Evolutionary conservation across 768 basidiomycete genomes (phyloP), one percentile per base, ranked within the genome.

Genomic region (Boletus sp.): DNA sequence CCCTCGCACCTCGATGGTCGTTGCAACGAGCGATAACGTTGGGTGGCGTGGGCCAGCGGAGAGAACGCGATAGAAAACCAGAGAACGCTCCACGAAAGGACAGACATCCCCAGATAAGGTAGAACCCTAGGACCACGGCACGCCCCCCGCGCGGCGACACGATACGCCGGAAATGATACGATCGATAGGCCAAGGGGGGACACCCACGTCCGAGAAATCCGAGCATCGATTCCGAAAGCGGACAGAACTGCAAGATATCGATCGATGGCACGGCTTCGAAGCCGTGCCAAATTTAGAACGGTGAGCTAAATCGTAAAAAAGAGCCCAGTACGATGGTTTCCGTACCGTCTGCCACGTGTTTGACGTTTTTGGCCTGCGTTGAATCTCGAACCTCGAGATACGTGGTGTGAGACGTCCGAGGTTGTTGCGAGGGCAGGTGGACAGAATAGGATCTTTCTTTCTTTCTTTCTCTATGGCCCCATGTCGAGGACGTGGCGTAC

Each of bases 21-120:
- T 44, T 11, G 5, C 10, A 2, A 35, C 9, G 24, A 32, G 9
- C 32, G 56, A 3, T 14, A 30, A 28, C 28, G 32, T 17, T 1
- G 32, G 32, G 56, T 46, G 50, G 39, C 29, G 24, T 5, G 33
- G 46, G 48, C 37, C 42, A 45, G 39, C 50, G 24, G n/a, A 44
- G 15, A 58, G 55, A 57, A 52, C 10, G 29, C 37, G 46, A 55
- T 50, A 18, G 52, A 49, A 50, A 17, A 3, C 18, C 24, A 36
- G 12, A 58, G 42, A 58, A 45, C 29, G 14, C 29, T 15, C 49
- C 37, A 35, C 17, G 29, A 33, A 30, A 41, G n/a, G 40, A 40
- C 41, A 44, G 45, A 17, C 35, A 12, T 41, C 30, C 18, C 36
- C 15, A 28, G 39, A 55, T 37, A 53, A 59, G 30, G 52, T n/a